A percentile compares a stretch with the other conserved stretches of the same genome.
Evolutionary conservation across 306 rosid species (phyloP).

Genomic region (Arachis hypogaea): DNA sequence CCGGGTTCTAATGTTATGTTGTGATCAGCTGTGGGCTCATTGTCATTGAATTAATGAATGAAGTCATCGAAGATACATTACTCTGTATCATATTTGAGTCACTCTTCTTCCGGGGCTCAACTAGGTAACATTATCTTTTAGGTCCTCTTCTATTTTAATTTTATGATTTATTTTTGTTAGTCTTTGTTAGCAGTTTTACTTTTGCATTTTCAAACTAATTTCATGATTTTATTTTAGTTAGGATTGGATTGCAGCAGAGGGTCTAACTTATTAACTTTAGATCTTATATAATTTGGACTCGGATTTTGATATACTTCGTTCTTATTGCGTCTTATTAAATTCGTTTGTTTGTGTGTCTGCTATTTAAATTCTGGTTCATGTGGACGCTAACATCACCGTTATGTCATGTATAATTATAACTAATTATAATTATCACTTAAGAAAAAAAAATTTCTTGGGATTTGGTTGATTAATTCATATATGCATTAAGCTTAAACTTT

Average conservation of each 20-base stretch:
- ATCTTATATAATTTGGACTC: constrained; percentile 22
- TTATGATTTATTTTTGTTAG: constrained; percentile 40
- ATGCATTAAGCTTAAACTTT: too few relatives aligned
- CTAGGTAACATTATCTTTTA: constrained; percentile 32
- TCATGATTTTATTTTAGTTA: constrained; percentile 28
- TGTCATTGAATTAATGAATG: constrained; percentile 59
- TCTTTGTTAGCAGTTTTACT: constrained; percentile 7
- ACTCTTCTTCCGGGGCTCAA: constrained; percentile 28
- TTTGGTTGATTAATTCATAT: background rate
- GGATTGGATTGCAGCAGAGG: constrained; percentile 16
- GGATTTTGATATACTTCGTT: constrained; percentile 10
- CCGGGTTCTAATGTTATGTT: constrained; percentile 54
- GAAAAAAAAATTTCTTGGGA: background rate
- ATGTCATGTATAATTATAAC: background rate
- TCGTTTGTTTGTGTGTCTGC: background rate
- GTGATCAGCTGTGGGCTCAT: constrained; percentile 55
- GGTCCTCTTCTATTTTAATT: background rate
- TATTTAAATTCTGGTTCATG: too few relatives aligned
- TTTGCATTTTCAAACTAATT: constrained; percentile 26
- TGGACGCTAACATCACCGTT: too few relatives aligned
- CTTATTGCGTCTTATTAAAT: background rate
- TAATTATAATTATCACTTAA: background rate
- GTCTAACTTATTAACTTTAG: constrained; percentile 23
- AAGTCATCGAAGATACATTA: constrained; percentile 11
- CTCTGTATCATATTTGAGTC: constrained; percentile 16